Percentiles rank a stretch among this genome's conserved stretches.
phyloP scores from a whole-genome alignment of 169 alveolate species.

The Pseudocohnilembus persalinus region DNA sequence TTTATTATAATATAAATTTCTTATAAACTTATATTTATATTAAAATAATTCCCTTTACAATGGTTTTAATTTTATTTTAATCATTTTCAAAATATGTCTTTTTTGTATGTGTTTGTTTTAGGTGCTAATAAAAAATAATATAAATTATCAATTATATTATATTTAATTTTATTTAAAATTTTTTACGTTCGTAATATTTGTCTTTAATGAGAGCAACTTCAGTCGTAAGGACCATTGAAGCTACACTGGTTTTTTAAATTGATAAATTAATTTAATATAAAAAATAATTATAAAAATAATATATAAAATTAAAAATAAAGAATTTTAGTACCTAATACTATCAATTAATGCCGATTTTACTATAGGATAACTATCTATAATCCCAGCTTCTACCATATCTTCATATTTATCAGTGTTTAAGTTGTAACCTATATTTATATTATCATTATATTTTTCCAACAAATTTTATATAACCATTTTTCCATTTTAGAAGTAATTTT shows the following conservation, averaged over 20 bases:
- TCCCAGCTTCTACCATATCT: slow-evolving; percentile 13
- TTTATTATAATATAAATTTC: too few species aligned
- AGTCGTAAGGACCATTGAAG: slow-evolving; percentile 16
- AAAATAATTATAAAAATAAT: too few species aligned
- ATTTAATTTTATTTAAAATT: neutral
- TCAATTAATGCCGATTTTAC: slow-evolving; percentile 13
- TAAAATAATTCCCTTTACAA: too few species aligned
- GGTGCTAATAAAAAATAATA: slow-evolving; percentile 2
- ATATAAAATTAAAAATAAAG: too few species aligned
- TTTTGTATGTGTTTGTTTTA: slow-evolving; percentile 8
- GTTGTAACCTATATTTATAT: slow-evolving; percentile 13
- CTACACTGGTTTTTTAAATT: slow-evolving; percentile 1
- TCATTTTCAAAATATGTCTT: slow-evolving; percentile 1
- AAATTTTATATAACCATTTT: slow-evolving; percentile 2
- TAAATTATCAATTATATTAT: neutral
- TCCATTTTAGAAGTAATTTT: slow-evolving; percentile 9
- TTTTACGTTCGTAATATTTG: neutral
- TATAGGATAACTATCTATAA: slow-evolving; percentile 8
- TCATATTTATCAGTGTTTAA: slow-evolving; percentile 22
- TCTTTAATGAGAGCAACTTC: slow-evolving; percentile 25
- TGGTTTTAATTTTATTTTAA: too few species aligned
- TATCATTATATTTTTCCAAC: neutral
- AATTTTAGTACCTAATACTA: neutral
- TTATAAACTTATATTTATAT: too few species aligned
- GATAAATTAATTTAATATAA: too few species aligned